Evolutionary conservation across 2,329 filamentous ascomycete species (phyloP), one percentile per base, ranked within the genome.

Genomic region (Decorospora gaudefroyi): DNA sequence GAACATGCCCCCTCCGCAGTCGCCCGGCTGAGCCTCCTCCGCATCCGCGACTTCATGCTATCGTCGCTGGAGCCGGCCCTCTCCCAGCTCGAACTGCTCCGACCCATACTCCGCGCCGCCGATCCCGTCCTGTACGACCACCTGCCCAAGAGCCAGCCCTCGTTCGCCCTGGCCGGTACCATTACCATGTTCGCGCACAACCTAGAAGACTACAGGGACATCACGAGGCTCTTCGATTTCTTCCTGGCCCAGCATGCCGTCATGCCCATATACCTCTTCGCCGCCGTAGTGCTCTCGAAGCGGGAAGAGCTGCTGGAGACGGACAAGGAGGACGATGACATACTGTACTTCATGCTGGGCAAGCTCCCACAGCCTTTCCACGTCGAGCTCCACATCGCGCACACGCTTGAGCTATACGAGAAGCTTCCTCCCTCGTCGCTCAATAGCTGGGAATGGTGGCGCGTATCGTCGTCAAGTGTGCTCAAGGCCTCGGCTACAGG

Each of bases 31-130:
- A 96, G 91, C 3, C 78, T 91, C 21, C 80, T 97, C 30, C 87
- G 90, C 39, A 96, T 99, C 66, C 84, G 93, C 51, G 93, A 99
- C 73, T 99, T 96, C 70, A 96, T 99, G 93, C 83, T 99, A 8
- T 91, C 92, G 6, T 89, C 84, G 27, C 82, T 99, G 30, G 77
- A 82, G 10, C 89, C 90, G 3, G 89, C 91, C 15, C 77, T 95
- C 34, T 79, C 85, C 41, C 93, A 99, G 70, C 82, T 99, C n/a
- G 82, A 84, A 26, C 80, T 99, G 9, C 85, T 99, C 42, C 91
- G 90, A 5, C 83, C 88, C 42, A 87, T 99, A 42, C 76, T 99
- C 17, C 75, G 80, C 51, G 78, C 78, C 23, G 86, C 84, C 16
- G 90, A 96, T 68, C 81, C 84, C 4, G 74, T 77, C 29, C 77